Conservation (phyloP, 1,284 basidiomycete genomes). For the Heterobasidion irregulare region DNA sequence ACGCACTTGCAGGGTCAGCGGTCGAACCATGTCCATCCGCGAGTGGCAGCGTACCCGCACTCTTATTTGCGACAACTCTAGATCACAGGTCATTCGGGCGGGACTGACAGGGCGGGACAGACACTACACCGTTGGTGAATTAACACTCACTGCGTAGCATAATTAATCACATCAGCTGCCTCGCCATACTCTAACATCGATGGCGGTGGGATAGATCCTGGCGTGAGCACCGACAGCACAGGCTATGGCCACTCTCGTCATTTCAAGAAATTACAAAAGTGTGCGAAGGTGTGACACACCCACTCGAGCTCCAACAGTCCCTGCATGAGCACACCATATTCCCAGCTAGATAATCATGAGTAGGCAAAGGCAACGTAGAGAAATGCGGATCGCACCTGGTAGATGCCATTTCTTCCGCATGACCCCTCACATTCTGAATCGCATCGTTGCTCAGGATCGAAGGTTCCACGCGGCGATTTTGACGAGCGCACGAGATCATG, state of each 20-base stretch:
- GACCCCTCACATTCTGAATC: too few relatives aligned
- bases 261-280: conserved; percentile 46
- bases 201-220: too few relatives aligned
- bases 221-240: too few relatives aligned
- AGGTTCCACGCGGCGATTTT: too few relatives aligned
- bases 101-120: too few relatives aligned
- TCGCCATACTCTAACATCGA: conserved; percentile 11
- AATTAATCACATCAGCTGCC: conserved; percentile 29
- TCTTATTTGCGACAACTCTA: conserved; percentile 29
- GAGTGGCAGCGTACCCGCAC: conserved; percentile 24
- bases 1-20: conserved; percentile 61
- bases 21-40: conserved; percentile 43
- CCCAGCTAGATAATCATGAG: conserved; percentile 41
- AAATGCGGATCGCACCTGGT: too few relatives aligned
- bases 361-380: too few relatives aligned
- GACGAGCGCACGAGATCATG: too few relatives aligned
- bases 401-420: too few relatives aligned
- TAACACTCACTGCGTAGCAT: conserved; percentile 26
- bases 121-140: not conserved
- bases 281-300: conserved; percentile 19
- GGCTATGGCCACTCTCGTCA: too few relatives aligned
- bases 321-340: conserved; percentile 57
- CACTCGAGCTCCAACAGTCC: conserved; percentile 56
- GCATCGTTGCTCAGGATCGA: too few relatives aligned
- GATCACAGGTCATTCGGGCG: not conserved